Conservation (phyloP, 2,329 filamentous ascomycete species). For the Endothia cerciana region DNA sequence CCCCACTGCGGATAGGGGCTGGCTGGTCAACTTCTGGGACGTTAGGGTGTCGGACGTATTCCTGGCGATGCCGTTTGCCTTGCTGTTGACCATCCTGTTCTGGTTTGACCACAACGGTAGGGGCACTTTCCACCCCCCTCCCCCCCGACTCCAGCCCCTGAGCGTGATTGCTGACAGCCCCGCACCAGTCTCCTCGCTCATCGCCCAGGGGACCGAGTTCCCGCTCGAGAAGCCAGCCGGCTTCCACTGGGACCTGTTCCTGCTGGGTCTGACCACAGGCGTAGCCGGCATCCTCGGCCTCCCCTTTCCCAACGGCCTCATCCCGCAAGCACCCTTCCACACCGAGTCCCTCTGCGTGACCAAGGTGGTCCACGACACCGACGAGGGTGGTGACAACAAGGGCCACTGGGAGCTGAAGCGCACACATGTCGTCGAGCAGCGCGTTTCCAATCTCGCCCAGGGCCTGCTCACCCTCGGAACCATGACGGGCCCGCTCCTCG, state of each 20-base stretch:
- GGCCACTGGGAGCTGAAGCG: slow-evolving; percentile 57
- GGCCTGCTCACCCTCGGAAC: slow-evolving; percentile 78
- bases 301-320: slow-evolving; percentile 81
- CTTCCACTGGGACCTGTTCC: slow-evolving; percentile 85
- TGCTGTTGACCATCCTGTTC: slow-evolving; percentile 82
- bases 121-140: slow-evolving; percentile 28
- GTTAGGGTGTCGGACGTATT: slow-evolving; percentile 75
- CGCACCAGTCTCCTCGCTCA: slow-evolving; percentile 73
- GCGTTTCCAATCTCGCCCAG: slow-evolving; percentile 77
- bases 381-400: slow-evolving; percentile 59
- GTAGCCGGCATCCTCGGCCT: slow-evolving; percentile 76
- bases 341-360: slow-evolving; percentile 79
- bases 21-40: slow-evolving; percentile 85
- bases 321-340: slow-evolving; percentile 83
- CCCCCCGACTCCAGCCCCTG: not conserved
- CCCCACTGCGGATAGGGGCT: slow-evolving; percentile 72
- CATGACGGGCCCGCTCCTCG: slow-evolving; percentile 74
- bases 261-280: slow-evolving; percentile 77
- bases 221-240: slow-evolving; percentile 79
- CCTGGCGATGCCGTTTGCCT: slow-evolving; percentile 82
- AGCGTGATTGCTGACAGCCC: slow-evolving; percentile 4
- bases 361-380: slow-evolving; percentile 50
- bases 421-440: slow-evolving; percentile 75
- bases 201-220: slow-evolving; percentile 82
- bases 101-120: slow-evolving; percentile 88